Conservation (phyloP, 257 asterid genomes). For the Euphrasia confusa region DNA sequence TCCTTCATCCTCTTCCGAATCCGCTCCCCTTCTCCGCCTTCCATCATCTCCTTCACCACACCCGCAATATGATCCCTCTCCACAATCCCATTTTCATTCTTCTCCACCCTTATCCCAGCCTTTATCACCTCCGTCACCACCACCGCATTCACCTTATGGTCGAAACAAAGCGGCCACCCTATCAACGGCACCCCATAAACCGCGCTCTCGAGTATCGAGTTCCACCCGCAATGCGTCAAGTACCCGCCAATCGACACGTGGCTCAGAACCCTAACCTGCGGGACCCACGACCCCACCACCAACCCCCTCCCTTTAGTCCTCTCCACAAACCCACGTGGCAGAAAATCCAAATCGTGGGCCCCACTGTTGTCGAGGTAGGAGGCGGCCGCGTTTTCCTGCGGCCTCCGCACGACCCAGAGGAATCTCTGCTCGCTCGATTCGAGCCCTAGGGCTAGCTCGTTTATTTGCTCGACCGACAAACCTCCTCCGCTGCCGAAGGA, state of each 20-base stretch:
- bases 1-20: neutral
- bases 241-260: conserved; percentile 23
- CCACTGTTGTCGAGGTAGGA: neutral
- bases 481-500: conserved; percentile 42
- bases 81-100: conserved; percentile 20
- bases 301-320: conserved; percentile 23
- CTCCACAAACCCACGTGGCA: conserved; percentile 23
- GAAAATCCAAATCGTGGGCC: conserved; percentile 6
- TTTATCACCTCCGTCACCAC: conserved; percentile 17
- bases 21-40: conserved; percentile 17
- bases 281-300: conserved; percentile 26
- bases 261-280: conserved; percentile 19
- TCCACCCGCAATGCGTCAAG: conserved; percentile 19
- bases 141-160: conserved; percentile 27
- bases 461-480: conserved; percentile 25
- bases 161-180: conserved; percentile 22
- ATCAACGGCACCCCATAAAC: conserved; percentile 18
- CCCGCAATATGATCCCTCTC: conserved; percentile 11
- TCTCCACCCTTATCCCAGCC: conserved; percentile 14
- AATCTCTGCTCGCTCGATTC: conserved; percentile 36
- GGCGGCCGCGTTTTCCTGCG: conserved; percentile 8
- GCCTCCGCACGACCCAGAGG: conserved; percentile 37
- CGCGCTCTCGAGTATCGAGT: conserved; percentile 17
- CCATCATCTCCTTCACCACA: conserved; percentile 9
- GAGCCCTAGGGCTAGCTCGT: conserved; percentile 32